phyloP scores from a whole-genome alignment of 2,329 filamentous ascomycete genomes.

The Purpureocillium takamizusanense region DNA sequence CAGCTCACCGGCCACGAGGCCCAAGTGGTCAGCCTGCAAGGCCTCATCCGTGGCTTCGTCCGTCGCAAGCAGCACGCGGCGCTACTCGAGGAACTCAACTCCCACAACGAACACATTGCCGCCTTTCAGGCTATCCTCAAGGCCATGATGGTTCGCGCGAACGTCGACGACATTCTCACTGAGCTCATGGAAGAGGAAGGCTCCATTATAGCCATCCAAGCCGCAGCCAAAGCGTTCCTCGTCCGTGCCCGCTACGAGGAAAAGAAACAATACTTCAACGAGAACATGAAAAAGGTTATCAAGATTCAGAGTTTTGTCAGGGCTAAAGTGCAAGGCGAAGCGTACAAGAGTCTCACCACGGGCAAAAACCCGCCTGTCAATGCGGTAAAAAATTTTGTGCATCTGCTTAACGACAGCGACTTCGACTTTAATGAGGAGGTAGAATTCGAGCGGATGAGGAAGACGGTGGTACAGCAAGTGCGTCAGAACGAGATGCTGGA shows the following conservation, averaged over 20 bases:
- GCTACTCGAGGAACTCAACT: slow-evolving; percentile 61
- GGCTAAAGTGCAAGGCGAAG: slow-evolving; percentile 90
- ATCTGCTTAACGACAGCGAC: slow-evolving; percentile 93
- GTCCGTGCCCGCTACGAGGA: slow-evolving; percentile 70
- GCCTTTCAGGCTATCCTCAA: slow-evolving; percentile 68
- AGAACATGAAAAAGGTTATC: slow-evolving; percentile 98
- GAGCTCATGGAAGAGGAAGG: slow-evolving; percentile 79
- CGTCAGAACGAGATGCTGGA: slow-evolving; percentile 95
- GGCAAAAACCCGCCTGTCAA: slow-evolving; percentile 96
- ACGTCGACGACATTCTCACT: slow-evolving; percentile 63
- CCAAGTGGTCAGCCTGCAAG: slow-evolving; percentile 55
- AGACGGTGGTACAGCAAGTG: slow-evolving; percentile 94
- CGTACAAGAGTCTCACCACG: slow-evolving; percentile 92
- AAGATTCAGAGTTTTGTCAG: slow-evolving; percentile 97
- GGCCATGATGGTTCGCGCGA: slow-evolving; percentile 68
- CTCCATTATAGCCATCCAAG: slow-evolving; percentile 65
- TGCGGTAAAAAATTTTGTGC: slow-evolving; percentile 96
- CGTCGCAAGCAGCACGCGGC: slow-evolving; percentile 50
- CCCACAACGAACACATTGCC: slow-evolving; percentile 57
- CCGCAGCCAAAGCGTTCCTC: slow-evolving; percentile 62
- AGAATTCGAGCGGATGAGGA: slow-evolving; percentile 88
- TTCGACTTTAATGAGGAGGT: slow-evolving; percentile 99
- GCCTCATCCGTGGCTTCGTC: slow-evolving; percentile 55
- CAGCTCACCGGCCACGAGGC: slow-evolving; percentile 49
- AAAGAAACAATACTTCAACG: slow-evolving; percentile 80